Percentiles rank a stretch among this genome's conserved stretches.
Conservation (phyloP, 805 yeast genomes). For the Yamadazyma insecticola region DNA sequence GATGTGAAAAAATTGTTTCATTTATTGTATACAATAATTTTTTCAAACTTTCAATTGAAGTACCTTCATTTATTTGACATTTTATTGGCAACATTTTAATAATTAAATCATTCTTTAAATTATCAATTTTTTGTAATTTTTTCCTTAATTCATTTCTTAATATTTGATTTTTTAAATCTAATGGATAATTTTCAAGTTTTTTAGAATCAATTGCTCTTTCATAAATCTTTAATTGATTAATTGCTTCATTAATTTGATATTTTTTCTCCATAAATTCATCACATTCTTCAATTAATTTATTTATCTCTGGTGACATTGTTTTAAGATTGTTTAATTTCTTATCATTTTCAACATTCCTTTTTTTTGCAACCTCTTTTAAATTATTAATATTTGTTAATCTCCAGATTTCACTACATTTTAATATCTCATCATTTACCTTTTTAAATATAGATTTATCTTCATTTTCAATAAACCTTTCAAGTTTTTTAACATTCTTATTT, state of each 20-base stretch:
- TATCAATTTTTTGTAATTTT: slow-evolving; percentile 20
- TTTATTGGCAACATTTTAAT: slow-evolving; percentile 30
- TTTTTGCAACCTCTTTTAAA: not conserved
- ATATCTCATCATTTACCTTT: too few species aligned
- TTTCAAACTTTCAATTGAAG: slow-evolving; percentile 21
- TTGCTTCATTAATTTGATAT: slow-evolving; percentile 19
- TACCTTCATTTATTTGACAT: slow-evolving; percentile 15
- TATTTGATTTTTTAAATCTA: slow-evolving; percentile 25
- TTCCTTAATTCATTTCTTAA: slow-evolving; percentile 21
- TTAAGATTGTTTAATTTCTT: not conserved
- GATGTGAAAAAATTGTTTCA: slow-evolving; percentile 12
- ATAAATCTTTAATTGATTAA: slow-evolving; percentile 20
- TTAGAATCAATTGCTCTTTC: slow-evolving; percentile 3
- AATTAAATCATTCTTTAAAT: slow-evolving; percentile 19
- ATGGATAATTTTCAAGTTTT: slow-evolving; percentile 18
- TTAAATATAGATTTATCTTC: too few species aligned
- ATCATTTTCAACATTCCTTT: not conserved
- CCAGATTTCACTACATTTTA: too few species aligned
- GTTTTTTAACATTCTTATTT: slow-evolving; percentile 15
- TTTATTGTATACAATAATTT: slow-evolving; percentile 24
- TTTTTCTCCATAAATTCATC: slow-evolving; percentile 1
- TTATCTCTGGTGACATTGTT: not conserved
- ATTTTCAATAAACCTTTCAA: too few species aligned
- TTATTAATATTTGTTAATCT: too few species aligned
- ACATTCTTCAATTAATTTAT: slow-evolving; percentile 1